Percentiles rank a stretch among this genome's conserved stretches.
Evolutionary conservation across 345 rosid species (phyloP).

Genomic region (Lepidium sativum): DNA sequence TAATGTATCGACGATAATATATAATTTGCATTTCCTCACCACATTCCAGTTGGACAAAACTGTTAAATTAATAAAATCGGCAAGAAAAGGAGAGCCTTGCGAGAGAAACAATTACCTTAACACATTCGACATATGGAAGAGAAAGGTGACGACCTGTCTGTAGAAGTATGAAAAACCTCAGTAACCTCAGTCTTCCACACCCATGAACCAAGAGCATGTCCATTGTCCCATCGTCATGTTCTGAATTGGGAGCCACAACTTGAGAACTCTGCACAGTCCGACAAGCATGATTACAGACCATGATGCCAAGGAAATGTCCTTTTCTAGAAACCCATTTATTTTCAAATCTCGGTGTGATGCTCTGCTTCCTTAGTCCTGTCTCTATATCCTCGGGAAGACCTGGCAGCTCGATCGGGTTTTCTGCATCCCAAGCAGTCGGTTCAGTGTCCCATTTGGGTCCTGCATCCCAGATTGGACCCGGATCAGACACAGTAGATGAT

Average conservation of each 20-base stretch:
- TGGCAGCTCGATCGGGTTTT: conserved; percentile 80
- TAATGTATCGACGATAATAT: not conserved
- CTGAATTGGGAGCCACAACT: conserved; percentile 91
- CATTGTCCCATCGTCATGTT: conserved; percentile 77
- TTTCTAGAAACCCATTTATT: conserved; percentile 68
- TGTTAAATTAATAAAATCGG: not conserved
- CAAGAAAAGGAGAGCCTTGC: not conserved
- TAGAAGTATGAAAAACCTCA: conserved; percentile 78
- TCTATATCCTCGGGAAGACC: conserved; percentile 73
- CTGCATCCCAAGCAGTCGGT: conserved; percentile 62
- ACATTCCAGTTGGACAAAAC: not conserved
- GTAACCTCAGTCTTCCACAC: conserved; percentile 68
- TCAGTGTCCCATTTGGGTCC: conserved; percentile 93
- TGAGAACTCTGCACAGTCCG: conserved; percentile 93
- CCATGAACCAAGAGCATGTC: conserved; percentile 92
- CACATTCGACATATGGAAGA: conserved; percentile 88
- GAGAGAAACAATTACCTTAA: conserved; percentile 52
- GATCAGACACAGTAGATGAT: conserved; percentile 93
- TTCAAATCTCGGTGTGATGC: conserved; percentile 41
- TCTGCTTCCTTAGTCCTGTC: conserved; percentile 47
- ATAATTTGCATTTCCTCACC: not conserved
- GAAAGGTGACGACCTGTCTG: conserved; percentile 87
- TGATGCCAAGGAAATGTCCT: conserved; percentile 84
- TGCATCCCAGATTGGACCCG: conserved; percentile 98
- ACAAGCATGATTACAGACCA: conserved; percentile 97